Base-by-base conservation (phyloP, 345 rosid genomes). In the Corchorus capsularis region DNA sequence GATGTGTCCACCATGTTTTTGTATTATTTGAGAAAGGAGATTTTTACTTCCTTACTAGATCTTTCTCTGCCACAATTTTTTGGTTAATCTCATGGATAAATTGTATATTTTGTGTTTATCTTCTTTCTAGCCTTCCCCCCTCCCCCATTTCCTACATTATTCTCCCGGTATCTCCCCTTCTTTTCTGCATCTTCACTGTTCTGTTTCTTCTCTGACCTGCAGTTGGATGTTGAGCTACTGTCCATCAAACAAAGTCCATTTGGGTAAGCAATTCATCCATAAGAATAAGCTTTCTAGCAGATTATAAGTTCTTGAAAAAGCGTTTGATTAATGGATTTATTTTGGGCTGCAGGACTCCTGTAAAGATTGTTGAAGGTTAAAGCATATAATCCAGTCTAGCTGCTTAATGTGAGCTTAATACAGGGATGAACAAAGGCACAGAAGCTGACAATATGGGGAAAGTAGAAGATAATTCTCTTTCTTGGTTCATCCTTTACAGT, bases 181-280 rank as follows among this genome's bases (percentile, higher is more conserved):
- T 20, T 32, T 11, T 72, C 34, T 45, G 5, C 6, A 37, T 8
- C 8, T 53, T 60, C 9, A 60, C 46, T 17, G 3, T 41, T 68
- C 53, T 71, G 0, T 54, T 73, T 27, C 63, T 34, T 78, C 63
- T 63, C 66, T 50, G 64, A 75, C 77, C 46, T 83, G 84, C 91
- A 91, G 97, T 80, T 94, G 83, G 98, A 93, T 86, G 89, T 93
- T 78, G 96, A 94, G 78, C 84, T 93, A 69, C 82, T 94, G 59
- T 17, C 98, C 54, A 94, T 94, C 95, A 94, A 94, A 74, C 94
- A 89, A 83, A 89, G 88, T 73, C 93, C 97, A 66, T 94, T 94
- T 37, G 97, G 98, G 98, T 94, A 85, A 84, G 89, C 68, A 32
- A 53, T 9, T 11, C 10, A 16, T 76, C 3, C 73, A 20, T 27